Evolutionary conservation across 139 green algal species (phyloP).

Genomic region (Chlamydomonas sphaeroides): DNA sequence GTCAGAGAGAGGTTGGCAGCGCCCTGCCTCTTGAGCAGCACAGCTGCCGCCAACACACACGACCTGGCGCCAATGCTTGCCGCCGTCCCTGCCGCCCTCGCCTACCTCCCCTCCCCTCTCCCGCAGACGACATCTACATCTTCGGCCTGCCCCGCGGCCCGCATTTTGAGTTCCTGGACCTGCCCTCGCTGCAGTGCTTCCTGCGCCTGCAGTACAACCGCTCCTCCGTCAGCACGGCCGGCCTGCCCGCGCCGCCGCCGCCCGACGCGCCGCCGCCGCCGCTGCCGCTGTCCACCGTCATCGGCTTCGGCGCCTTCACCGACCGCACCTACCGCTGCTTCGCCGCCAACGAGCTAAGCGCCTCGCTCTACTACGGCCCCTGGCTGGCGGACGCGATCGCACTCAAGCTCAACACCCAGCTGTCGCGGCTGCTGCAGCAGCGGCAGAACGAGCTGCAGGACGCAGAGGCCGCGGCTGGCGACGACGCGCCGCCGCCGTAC

Average conservation of each 20-base stretch:
- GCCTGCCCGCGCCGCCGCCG: no score
- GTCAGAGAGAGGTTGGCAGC: no score
- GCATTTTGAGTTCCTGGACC: conserved; percentile 26
- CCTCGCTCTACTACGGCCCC: background rate
- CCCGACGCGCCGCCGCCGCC: background rate
- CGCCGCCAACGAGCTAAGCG: background rate
- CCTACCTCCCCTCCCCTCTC: no score
- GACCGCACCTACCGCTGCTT: background rate
- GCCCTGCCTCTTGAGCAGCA: no score
- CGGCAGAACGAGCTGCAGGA: background rate
- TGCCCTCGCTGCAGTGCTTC: background rate
- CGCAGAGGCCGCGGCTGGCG: no score
- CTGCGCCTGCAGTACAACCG: background rate
- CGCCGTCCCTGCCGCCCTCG: no score
- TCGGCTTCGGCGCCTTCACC: conserved; percentile 6
- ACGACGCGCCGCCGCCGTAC: background rate
- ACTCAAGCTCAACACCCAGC: conserved; percentile 25
- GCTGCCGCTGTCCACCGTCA: background rate
- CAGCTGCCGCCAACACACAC: no score
- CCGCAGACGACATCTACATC: background rate
- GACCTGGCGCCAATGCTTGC: no score
- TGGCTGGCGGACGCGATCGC: conserved; percentile 15
- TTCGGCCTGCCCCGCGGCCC: background rate
- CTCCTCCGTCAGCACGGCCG: no score
- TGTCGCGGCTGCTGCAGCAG: background rate